Conservation (phyloP, 108 stramenopile species). For the Skeletonema menzelii region DNA sequence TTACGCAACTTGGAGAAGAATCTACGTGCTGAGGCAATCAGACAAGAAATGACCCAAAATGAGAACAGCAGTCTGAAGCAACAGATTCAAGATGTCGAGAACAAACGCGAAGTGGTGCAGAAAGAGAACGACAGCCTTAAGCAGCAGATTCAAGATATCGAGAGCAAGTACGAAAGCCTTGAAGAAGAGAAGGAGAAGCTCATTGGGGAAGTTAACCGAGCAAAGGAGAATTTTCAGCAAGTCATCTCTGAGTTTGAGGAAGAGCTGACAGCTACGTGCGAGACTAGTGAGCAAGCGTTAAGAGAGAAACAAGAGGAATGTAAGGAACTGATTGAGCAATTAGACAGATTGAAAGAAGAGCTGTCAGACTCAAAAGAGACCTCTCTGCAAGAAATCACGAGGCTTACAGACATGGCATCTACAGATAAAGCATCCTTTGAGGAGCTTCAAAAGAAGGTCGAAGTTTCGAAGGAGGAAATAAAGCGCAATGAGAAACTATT, state of each 20-base stretch:
- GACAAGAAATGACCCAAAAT: not conserved
- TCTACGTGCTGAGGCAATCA: constrained; percentile 1
- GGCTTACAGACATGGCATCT: not conserved
- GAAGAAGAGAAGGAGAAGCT: constrained; percentile 10
- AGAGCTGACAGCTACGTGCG: constrained; percentile 1
- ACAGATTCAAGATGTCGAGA: constrained; percentile 11
- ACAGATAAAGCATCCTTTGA: not conserved
- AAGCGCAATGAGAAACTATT: not conserved
- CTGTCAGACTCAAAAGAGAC: constrained; percentile 2
- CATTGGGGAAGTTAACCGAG: not conserved
- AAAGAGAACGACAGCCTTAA: constrained; percentile 3
- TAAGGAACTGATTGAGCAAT: constrained; percentile 3
- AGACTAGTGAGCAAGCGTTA: not conserved
- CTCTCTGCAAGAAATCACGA: not conserved
- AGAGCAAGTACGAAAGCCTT: not conserved
- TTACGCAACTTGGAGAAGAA: not conserved
- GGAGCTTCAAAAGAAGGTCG: constrained; percentile 13
- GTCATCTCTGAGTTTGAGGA: constrained; percentile 9
- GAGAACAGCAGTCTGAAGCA: constrained; percentile 6
- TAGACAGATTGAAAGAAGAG: not conserved
- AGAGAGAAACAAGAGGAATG: not conserved
- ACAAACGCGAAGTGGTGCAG: not conserved
- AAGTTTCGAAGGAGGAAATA: constrained; percentile 3
- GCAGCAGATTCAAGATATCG: constrained; percentile 11
- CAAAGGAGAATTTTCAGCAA: constrained; percentile 8